phyloP scores from a whole-genome alignment of 352 stramenopile genomes.

The Peronospora destructor region DNA sequence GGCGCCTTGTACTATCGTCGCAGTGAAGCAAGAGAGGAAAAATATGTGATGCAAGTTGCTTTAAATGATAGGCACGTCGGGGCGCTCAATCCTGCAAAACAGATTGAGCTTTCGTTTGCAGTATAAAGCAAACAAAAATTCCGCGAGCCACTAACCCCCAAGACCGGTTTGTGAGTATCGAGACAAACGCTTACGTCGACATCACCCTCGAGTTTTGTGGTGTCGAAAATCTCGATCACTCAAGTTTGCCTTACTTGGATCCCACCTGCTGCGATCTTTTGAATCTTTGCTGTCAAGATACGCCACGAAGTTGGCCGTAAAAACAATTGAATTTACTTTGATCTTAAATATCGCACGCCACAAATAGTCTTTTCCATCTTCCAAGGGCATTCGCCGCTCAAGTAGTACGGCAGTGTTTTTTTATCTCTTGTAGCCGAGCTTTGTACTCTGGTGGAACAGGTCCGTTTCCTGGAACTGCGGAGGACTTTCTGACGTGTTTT shows the following conservation, averaged over 20 bases:
- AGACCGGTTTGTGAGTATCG: constrained; percentile 47
- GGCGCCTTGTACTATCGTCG: constrained; percentile 18
- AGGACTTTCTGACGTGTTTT: not conserved
- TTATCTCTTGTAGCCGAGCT: constrained; percentile 21
- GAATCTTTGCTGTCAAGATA: constrained; percentile 40
- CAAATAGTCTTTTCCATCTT: constrained; percentile 31
- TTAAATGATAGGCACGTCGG: constrained; percentile 28
- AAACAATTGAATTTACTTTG: constrained; percentile 41
- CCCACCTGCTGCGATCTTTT: constrained; percentile 39
- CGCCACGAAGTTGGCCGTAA: constrained; percentile 32
- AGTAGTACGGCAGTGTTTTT: constrained; percentile 25
- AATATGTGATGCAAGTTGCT: constrained; percentile 34
- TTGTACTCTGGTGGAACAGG: constrained; percentile 25
- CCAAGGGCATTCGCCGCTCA: constrained; percentile 38
- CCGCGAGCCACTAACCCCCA: constrained; percentile 9
- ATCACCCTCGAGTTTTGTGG: constrained; percentile 13
- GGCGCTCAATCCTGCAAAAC: constrained; percentile 42
- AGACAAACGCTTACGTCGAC: constrained; percentile 32
- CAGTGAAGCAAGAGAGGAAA: constrained; percentile 39
- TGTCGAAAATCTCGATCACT: constrained; percentile 40
- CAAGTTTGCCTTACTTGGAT: constrained; percentile 42
- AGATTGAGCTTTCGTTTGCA: constrained; percentile 20
- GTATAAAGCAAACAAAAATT: constrained; percentile 52
- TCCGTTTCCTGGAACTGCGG: not conserved
- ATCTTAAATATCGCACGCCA: constrained; percentile 42